Conservation (phyloP, 2,329 filamentous ascomycete species). For the Domatiomyces globalis region DNA sequence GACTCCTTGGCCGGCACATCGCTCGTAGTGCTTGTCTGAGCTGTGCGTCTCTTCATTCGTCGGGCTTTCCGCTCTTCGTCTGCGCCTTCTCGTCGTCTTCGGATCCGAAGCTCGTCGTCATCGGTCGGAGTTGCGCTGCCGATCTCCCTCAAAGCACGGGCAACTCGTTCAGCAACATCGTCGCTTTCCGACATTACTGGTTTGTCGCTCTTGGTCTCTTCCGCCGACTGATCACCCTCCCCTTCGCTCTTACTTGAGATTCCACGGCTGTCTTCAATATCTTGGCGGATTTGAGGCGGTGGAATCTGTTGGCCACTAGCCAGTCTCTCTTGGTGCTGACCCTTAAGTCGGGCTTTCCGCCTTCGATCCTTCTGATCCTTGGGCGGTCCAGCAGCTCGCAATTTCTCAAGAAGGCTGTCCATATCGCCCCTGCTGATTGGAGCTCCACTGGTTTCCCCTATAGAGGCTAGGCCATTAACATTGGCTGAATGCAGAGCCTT, state of each 20-base stretch:
- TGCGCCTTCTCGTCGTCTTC: slow-evolving; percentile 57
- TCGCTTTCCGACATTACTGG: slow-evolving; percentile 39
- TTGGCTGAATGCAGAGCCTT: slow-evolving; percentile 39
- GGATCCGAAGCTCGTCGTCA: slow-evolving; percentile 40
- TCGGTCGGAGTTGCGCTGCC: slow-evolving; percentile 40
- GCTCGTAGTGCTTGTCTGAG: slow-evolving; percentile 26
- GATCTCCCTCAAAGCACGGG: slow-evolving; percentile 70
- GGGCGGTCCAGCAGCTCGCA: slow-evolving; percentile 79
- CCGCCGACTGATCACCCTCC: slow-evolving; percentile 12
- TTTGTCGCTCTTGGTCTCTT: slow-evolving; percentile 18
- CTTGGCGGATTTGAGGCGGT: slow-evolving; percentile 45
- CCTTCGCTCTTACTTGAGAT: slow-evolving; percentile 20
- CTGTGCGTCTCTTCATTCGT: slow-evolving; percentile 52
- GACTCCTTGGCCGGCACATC: slow-evolving; percentile 13
- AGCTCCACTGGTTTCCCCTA: slow-evolving; percentile 27
- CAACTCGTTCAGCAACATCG: slow-evolving; percentile 75
- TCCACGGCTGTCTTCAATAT: slow-evolving; percentile 36
- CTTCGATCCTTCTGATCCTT: slow-evolving; percentile 80
- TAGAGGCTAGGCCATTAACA: slow-evolving; percentile 24
- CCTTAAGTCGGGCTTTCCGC: slow-evolving; percentile 74
- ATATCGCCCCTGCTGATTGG: slow-evolving; percentile 75
- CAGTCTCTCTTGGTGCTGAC: slow-evolving; percentile 75
- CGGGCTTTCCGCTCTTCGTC: slow-evolving; percentile 62
- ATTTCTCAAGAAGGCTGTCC: slow-evolving; percentile 88
- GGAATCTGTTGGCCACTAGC: slow-evolving; percentile 83